These are phyloP conservation scores for Ramularia endophylla DNA, from an alignment of 2,329 filamentous ascomycete genomes.

Conservation along the genomic window DNA sequence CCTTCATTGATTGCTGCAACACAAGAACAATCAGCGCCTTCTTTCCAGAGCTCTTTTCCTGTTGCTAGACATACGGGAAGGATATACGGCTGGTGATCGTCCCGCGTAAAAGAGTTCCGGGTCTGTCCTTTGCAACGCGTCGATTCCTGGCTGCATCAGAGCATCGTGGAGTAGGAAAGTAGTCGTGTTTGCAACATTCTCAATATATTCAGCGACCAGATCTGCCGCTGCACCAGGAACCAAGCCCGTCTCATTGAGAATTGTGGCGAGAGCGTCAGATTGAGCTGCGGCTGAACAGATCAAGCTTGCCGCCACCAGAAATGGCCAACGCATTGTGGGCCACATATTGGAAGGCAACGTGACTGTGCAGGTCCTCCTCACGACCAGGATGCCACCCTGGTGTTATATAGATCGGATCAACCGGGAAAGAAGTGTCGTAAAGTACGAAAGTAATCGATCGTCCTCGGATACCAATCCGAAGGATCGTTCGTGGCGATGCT, in stretches of 20 bases:
- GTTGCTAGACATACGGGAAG: constrained; percentile 11
- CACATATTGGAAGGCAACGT: no score
- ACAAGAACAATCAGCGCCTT: neutral
- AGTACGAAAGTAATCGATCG: no score
- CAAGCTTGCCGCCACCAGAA: no score
- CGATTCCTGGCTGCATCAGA: neutral
- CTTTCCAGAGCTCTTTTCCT: neutral
- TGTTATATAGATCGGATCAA: no score
- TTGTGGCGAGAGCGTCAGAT: no score
- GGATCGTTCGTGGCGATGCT: no score
- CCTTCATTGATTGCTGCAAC: constrained; percentile 8
- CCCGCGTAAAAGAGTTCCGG: constrained; percentile 20
- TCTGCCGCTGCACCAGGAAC: constrained; percentile 10
- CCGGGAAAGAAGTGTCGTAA: no score
- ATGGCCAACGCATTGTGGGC: no score
- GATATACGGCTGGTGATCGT: constrained; percentile 20
- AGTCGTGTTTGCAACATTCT: constrained; percentile 10
- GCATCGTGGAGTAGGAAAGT: constrained; percentile 6
- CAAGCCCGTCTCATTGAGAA: constrained; percentile 11
- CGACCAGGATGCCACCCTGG: no score
- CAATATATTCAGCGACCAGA: constrained; percentile 7
- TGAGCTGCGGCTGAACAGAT: no score
- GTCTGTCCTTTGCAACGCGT: constrained; percentile 1
- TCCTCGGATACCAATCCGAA: no score
- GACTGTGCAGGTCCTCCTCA: no score